Conservation (phyloP, 139 green algal genomes). For the Chlorella sp. region DNA sequence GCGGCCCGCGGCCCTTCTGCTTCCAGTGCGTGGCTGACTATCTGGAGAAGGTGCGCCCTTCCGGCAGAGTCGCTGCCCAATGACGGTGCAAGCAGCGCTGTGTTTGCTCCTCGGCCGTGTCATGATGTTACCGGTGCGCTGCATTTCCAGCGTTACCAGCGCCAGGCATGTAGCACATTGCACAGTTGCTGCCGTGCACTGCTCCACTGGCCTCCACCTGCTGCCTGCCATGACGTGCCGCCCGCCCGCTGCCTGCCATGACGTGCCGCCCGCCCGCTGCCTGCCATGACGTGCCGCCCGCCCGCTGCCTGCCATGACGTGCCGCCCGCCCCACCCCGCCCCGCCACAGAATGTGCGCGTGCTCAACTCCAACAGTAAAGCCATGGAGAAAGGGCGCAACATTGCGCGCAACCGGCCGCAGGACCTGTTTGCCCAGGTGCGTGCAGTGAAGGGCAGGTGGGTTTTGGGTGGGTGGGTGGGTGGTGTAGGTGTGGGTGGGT, state of each 20-base stretch:
- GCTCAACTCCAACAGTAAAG: background rate
- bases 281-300: no score
- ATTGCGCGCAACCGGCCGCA: constrained; percentile 6
- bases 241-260: background rate
- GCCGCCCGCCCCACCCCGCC: background rate
- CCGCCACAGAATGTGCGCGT: background rate
- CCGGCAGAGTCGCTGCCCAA: no score
- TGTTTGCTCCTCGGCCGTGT: background rate
- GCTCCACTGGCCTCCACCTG: background rate
- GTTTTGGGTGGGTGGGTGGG: background rate
- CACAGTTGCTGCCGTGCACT: background rate
- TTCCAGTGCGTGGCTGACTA: background rate
- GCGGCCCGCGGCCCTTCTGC: background rate
- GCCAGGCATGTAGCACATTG: background rate
- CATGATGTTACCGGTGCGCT: background rate
- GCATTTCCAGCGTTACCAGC: no score
- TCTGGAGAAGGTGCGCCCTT: background rate
- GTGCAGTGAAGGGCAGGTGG: no score
- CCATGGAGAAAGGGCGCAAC: constrained; percentile 4
- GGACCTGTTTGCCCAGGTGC: background rate
- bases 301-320: no score
- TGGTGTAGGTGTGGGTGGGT: no score
- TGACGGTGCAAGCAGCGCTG: background rate
- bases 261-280: no score
- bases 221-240: background rate